These are phyloP conservation scores for Orbilia ellipsospora DNA, from an alignment of 2,329 filamentous ascomycete genomes.

Conservation along the genomic window DNA sequence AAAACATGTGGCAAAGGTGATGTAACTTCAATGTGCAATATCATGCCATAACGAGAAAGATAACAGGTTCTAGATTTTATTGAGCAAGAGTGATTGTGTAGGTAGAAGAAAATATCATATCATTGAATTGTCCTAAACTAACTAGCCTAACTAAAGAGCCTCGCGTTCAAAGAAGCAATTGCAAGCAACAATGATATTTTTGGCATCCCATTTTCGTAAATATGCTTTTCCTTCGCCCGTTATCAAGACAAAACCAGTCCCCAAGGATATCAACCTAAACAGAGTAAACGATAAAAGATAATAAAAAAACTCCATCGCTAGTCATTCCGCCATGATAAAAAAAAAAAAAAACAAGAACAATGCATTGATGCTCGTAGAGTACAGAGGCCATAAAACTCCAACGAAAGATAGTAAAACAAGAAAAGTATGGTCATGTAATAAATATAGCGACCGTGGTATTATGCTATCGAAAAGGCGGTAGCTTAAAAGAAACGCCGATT, in stretches of 20 bases:
- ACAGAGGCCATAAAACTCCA: constrained; percentile 33
- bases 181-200: constrained; percentile 29
- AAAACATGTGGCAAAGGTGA: too few relatives aligned
- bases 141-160: constrained; percentile 11
- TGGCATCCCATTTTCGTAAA: constrained; percentile 45
- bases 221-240: constrained; percentile 30
- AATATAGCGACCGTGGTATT: constrained; percentile 53
- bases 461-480: constrained; percentile 28
- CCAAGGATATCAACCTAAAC: constrained; percentile 28
- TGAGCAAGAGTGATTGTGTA: background rate
- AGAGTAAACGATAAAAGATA: background rate
- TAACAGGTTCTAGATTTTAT: too few relatives aligned
- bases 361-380: constrained; percentile 10
- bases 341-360: constrained; percentile 15
- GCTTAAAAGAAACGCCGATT: constrained; percentile 35
- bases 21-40: too few relatives aligned
- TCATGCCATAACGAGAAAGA: too few relatives aligned
- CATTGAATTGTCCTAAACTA: constrained; percentile 21
- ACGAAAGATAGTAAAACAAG: constrained; percentile 13
- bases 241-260: constrained; percentile 51
- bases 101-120: background rate
- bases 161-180: constrained; percentile 11
- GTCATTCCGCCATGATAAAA: constrained; percentile 15
- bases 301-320: constrained; percentile 33
- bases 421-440: constrained; percentile 26